phyloP scores from a whole-genome alignment of 805 yeast genomes.

The Sungouiozyma intestinalis region DNA sequence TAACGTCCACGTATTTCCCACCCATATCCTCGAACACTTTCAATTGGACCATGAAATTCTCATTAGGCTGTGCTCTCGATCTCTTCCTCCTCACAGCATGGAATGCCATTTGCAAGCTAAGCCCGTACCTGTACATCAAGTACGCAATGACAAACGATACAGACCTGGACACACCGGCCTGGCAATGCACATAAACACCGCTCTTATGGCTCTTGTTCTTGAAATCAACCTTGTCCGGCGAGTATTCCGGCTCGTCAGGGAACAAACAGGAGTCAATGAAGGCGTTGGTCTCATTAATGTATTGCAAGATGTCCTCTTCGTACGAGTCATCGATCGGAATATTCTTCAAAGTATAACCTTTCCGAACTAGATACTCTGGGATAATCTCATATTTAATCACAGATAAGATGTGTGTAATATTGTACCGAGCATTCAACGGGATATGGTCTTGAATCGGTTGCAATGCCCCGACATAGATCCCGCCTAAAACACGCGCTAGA shows the following conservation, averaged over 20 bases:
- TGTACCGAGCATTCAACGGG: conserved; percentile 40
- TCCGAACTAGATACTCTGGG: conserved; percentile 32
- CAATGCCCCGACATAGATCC: conserved; percentile 64
- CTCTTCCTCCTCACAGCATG: conserved; percentile 66
- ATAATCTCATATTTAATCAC: conserved; percentile 58
- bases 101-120: conserved; percentile 50
- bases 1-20: conserved; percentile 22
- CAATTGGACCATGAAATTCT: conserved; percentile 64
- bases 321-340: conserved; percentile 67
- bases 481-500: conserved; percentile 58
- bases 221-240: conserved; percentile 23
- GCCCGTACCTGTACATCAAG: conserved; percentile 65
- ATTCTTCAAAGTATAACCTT: conserved; percentile 43
- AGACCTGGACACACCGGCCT: conserved; percentile 90
- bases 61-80: conserved; percentile 56
- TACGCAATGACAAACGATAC: conserved; percentile 81
- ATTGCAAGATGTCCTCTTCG: conserved; percentile 51
- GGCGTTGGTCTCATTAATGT: conserved; percentile 47
- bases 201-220: conserved; percentile 32
- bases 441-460: conserved; percentile 48
- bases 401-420: conserved; percentile 65
- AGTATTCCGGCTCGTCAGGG: conserved; percentile 29
- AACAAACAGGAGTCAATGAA: conserved; percentile 61
- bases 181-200: conserved; percentile 58
- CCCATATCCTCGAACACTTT: conserved; percentile 44